A percentile compares a stretch with the other conserved stretches of the same genome.
phyloP scores from a whole-genome alignment of 1,139 yeast genomes.

The Lodderomyces theae region DNA sequence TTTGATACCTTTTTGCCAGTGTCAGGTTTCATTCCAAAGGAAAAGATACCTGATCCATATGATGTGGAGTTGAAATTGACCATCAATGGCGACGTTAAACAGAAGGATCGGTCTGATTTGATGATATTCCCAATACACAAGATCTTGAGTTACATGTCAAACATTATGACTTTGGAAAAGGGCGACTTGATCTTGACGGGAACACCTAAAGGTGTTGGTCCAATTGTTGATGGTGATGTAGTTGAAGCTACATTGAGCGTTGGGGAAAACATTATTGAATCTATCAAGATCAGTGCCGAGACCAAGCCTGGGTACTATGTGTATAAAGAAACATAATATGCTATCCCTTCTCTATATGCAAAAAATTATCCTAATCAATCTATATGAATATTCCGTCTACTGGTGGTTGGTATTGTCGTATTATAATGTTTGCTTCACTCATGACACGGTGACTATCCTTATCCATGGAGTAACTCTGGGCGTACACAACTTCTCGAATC shows the following conservation, averaged over 20 bases:
- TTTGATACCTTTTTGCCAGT: constrained; percentile 93
- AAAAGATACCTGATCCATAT: constrained; percentile 68
- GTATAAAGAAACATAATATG: constrained; percentile 50
- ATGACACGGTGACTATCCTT: constrained; percentile 65
- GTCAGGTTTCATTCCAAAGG: constrained; percentile 66
- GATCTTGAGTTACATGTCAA: constrained; percentile 76
- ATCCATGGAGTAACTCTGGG: constrained; percentile 93
- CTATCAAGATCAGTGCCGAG: constrained; percentile 52
- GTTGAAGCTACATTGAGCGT: constrained; percentile 61
- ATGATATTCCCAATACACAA: constrained; percentile 89
- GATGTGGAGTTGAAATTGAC: constrained; percentile 62
- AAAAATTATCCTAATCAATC: background rate
- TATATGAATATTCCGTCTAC: constrained; percentile 42
- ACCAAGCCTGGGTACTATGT: constrained; percentile 80
- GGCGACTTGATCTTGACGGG: constrained; percentile 94
- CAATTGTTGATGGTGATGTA: constrained; percentile 71
- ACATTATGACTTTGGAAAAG: constrained; percentile 83
- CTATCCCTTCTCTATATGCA: background rate
- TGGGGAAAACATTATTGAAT: constrained; percentile 54
- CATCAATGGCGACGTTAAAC: constrained; percentile 70
- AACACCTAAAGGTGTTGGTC: constrained; percentile 98
- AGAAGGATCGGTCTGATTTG: constrained; percentile 73
- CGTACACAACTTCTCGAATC: constrained; percentile 86
- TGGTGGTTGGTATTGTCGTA: constrained; percentile 75
- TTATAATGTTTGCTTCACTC: constrained; percentile 65